Conservation (phyloP, 1,284 basidiomycete genomes). For the Moesziomyces antarcticus region DNA sequence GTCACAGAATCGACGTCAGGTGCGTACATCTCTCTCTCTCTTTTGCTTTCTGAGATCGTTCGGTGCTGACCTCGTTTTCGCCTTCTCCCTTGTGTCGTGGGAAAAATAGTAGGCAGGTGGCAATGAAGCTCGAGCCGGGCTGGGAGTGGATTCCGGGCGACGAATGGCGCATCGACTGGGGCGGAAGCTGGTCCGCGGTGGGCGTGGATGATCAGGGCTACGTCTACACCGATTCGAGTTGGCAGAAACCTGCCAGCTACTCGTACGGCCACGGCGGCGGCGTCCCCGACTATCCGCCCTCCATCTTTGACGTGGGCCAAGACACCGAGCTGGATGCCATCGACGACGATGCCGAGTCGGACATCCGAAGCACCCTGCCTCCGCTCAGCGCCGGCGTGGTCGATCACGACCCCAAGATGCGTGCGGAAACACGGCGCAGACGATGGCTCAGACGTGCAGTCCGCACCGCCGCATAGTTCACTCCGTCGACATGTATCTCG, state of each 20-base stretch:
- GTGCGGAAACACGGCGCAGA: slow-evolving; percentile 43
- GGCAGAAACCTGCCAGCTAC: slow-evolving; percentile 63
- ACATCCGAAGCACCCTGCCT: slow-evolving; percentile 27
- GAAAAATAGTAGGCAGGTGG: slow-evolving; percentile 53
- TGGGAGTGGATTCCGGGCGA: slow-evolving; percentile 65
- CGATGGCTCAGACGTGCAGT: slow-evolving; percentile 50
- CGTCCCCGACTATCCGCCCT: slow-evolving; percentile 38
- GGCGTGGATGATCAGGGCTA: slow-evolving; percentile 64
- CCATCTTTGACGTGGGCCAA: slow-evolving; percentile 33
- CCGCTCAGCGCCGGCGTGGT: slow-evolving; percentile 43
- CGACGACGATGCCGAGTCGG: slow-evolving; percentile 19
- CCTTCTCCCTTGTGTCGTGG: background rate
- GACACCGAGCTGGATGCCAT: slow-evolving; percentile 6
- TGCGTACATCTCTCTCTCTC: slow-evolving; percentile 12
- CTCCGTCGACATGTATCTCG: no score
- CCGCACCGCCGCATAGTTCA: slow-evolving; percentile 6
- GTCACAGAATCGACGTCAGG: slow-evolving; percentile 51
- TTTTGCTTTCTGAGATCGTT: background rate
- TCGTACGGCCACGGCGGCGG: slow-evolving; percentile 58
- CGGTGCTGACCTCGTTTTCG: slow-evolving; percentile 33
- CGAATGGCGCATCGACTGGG: slow-evolving; percentile 67
- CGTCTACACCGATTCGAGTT: slow-evolving; percentile 64
- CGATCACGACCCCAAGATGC: slow-evolving; percentile 39
- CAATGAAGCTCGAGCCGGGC: slow-evolving; percentile 58
- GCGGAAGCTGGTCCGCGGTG: slow-evolving; percentile 62